Base-by-base conservation (phyloP, 371 early-diverging fungal species). In the Zopfochytrium polystomum region DNA sequence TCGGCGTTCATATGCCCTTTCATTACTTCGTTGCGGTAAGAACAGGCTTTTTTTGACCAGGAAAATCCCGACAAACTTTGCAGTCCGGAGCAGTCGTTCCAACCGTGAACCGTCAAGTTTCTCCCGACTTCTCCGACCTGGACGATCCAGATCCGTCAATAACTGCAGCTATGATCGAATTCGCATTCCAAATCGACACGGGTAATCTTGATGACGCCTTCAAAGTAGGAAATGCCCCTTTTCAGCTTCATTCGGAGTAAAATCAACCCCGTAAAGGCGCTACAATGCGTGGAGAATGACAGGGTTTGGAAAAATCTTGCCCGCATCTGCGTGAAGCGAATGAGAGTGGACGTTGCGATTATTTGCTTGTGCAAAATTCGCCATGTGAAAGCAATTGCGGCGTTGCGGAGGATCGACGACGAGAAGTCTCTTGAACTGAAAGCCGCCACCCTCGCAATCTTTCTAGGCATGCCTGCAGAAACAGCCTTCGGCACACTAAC, bases 131-230 rank as follows among this genome's bases (percentile, higher is more conserved):
- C 52, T 34, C 48, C 31, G 79, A 75, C 1, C 30, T 79, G 20
- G 73, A 74, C 18, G 58, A 66, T 15, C 52, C 63, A 4, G 67
- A 71, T n/a, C 13, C 62, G n/a, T 20, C 42, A 5, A 52, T 66
- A 11, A 44, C 76, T 25, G 29, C 63, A 5, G 70, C 71, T 0
- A 73, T 81, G 43, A 58, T 68, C 11, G 77, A 81, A 33, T 81
- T 81, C 47, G 58, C 73, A 45, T 77, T 51, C 47, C 66, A 75
- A 55, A 58, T 81, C 1, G 71, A 75, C 32, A 57, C 57, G 30
- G 80, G 79, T 26, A 71, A 78, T 47, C 57, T 78, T 26, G 79
- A 81, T 44, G 72, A 70, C 3, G 80, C 81, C 0, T 58, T 79
- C 43, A 74, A 75, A 70, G 74, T 80, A 31, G 25, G 11, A 30